phyloP scores from a whole-genome alignment of 768 basidiomycete species.

The Leccinum sublutescens region DNA sequence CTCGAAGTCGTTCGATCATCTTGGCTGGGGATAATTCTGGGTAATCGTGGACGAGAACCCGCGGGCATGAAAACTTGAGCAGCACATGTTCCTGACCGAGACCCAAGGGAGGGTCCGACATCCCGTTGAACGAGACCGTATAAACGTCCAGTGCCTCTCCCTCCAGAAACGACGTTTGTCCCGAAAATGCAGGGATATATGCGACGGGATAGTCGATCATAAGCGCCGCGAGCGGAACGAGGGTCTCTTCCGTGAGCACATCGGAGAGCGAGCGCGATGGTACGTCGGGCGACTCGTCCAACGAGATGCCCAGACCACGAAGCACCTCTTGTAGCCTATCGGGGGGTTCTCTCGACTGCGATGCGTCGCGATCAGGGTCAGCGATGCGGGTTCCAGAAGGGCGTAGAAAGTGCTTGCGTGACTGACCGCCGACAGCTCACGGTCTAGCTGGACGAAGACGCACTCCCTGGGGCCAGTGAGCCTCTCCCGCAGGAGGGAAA shows the following conservation, averaged over 20 bases:
- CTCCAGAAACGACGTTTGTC: constrained; percentile 41
- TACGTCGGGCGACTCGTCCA: constrained; percentile 8
- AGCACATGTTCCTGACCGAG: constrained; percentile 34
- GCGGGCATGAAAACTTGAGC: constrained; percentile 60
- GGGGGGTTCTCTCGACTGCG: constrained; percentile 14
- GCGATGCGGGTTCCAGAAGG: not conserved
- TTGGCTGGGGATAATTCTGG: constrained; percentile 15
- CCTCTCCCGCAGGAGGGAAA: constrained; percentile 15
- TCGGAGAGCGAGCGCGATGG: constrained; percentile 32
- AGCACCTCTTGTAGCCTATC: constrained; percentile 15
- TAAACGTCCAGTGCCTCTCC: constrained; percentile 51
- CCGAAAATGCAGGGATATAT: constrained; percentile 46
- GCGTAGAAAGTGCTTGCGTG: not conserved
- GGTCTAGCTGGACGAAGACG: constrained; percentile 21
- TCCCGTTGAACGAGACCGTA: constrained; percentile 27
- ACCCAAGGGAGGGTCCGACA: not conserved
- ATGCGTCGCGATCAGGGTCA: constrained; percentile 4
- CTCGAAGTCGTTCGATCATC: constrained; percentile 33
- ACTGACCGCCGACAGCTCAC: constrained; percentile 22
- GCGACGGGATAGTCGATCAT: constrained; percentile 62
- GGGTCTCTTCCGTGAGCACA: constrained; percentile 23
- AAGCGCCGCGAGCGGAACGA: constrained; percentile 55
- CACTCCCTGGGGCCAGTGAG: constrained; percentile 5
- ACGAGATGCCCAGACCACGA: not conserved
- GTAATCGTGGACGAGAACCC: constrained; percentile 12